phyloP scores from a whole-genome alignment of 179 eudicot genomes.

The Beta lomatogona region DNA sequence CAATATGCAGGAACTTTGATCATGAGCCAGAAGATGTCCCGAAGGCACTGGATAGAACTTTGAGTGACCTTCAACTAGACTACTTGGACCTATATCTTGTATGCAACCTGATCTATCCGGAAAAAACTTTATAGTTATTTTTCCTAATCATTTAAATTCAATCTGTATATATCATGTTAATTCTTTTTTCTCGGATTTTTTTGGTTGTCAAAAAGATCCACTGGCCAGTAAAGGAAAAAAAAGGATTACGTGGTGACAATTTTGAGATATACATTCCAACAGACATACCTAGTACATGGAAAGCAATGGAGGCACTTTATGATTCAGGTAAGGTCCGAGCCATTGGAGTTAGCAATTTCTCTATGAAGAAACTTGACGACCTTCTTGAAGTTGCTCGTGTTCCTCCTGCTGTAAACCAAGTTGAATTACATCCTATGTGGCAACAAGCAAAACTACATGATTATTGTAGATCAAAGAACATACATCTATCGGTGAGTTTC shows the following conservation, averaged over 20 bases:
- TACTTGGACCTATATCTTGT: conserved; percentile 83
- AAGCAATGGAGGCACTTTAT: conserved; percentile 78
- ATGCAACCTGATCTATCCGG: conserved; percentile 18
- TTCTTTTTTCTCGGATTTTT: neutral
- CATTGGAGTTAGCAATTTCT: conserved; percentile 88
- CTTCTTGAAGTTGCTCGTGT: conserved; percentile 65
- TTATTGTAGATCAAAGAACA: conserved; percentile 68
- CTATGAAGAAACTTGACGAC: conserved; percentile 66
- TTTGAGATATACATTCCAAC: conserved; percentile 49
- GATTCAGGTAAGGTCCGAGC: conserved; percentile 81
- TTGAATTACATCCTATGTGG: conserved; percentile 86
- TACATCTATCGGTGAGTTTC: conserved; percentile 73
- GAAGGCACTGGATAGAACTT: conserved; percentile 59
- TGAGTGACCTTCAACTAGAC: conserved; percentile 74
- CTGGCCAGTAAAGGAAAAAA: conserved; percentile 75
- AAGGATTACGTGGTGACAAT: conserved; percentile 43
- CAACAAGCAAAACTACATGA: conserved; percentile 58
- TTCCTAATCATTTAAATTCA: too few species aligned
- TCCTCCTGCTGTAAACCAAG: conserved; percentile 90
- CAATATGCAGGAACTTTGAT: conserved; percentile 44
- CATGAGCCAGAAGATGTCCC: conserved; percentile 85
- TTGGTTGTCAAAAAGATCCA: conserved; percentile 54
- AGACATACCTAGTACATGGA: conserved; percentile 80
- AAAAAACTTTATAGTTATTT: too few species aligned
- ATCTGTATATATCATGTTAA: neutral